phyloP scores from a whole-genome alignment of 2,329 filamentous ascomycete genomes.

The Scedosporium dehoogii region DNA sequence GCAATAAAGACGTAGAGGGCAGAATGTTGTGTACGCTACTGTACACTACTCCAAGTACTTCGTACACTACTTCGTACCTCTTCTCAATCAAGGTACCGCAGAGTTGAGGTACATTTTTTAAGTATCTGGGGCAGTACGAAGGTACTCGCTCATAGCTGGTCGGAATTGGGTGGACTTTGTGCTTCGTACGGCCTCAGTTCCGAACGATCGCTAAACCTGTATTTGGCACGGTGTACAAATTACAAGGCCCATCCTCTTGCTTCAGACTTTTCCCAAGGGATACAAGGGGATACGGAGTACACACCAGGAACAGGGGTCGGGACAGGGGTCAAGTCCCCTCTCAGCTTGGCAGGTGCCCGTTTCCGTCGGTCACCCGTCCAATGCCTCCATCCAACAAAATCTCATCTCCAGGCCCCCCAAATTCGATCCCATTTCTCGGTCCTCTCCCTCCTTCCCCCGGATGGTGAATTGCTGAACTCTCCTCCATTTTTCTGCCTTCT shows the following conservation, averaged over 20 bases:
- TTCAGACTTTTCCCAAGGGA: not conserved
- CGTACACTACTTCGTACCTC: too few relatives aligned
- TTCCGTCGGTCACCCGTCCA: conserved; percentile 3
- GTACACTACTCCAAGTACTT: too few relatives aligned
- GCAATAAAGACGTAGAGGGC: too few relatives aligned
- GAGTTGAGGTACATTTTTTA: not conserved
- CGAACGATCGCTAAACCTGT: not conserved
- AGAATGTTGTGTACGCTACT: too few relatives aligned
- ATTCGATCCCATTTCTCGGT: conserved; percentile 10
- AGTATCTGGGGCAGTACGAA: not conserved
- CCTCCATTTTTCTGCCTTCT: conserved; percentile 14
- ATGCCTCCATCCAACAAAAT: conserved; percentile 3
- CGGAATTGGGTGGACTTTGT: not conserved
- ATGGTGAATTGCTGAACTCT: conserved; percentile 20
- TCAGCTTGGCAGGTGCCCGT: conserved; percentile 6
- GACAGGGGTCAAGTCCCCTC: not conserved
- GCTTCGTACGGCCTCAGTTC: too few relatives aligned
- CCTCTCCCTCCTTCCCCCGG: conserved; percentile 13
- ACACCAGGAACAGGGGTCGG: not conserved
- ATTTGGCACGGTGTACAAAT: not conserved
- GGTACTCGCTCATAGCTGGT: not conserved
- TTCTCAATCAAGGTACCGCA: not conserved
- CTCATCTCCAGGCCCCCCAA: not conserved
- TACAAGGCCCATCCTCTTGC: not conserved
- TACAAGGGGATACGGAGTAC: not conserved